Percentiles rank a stretch among this genome's conserved stretches.
Conservation (phyloP, 345 rosid species). For the Balakata baccata region DNA sequence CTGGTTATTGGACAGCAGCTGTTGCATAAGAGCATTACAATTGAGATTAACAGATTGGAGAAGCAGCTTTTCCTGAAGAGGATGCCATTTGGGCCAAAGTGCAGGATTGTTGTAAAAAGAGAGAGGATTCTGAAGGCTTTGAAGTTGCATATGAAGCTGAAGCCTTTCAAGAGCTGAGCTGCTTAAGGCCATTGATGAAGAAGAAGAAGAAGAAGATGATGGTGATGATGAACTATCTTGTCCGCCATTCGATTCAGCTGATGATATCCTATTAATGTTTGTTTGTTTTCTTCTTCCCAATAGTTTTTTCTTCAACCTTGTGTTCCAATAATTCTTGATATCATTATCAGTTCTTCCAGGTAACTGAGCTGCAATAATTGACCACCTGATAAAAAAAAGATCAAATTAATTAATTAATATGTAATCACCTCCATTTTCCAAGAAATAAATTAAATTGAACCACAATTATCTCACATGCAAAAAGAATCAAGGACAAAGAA, state of each 20-base stretch:
- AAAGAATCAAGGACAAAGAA: slow-evolving; percentile 41
- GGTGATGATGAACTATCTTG: slow-evolving; percentile 34
- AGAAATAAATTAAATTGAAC: neutral
- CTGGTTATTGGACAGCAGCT: slow-evolving; percentile 7
- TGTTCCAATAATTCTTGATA: slow-evolving; percentile 96
- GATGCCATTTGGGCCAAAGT: slow-evolving; percentile 75
- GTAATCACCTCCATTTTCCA: neutral
- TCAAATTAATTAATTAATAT: too few relatives aligned
- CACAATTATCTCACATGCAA: neutral
- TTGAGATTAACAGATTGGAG: slow-evolving; percentile 37
- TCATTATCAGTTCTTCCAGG: slow-evolving; percentile 99
- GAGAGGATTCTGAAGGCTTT: slow-evolving; percentile 58
- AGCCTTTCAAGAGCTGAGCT: slow-evolving; percentile 83
- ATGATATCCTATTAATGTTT: slow-evolving; percentile 28
- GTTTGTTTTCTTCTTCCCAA: slow-evolving; percentile 75
- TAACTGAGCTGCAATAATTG: slow-evolving; percentile 95
- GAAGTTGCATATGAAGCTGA: slow-evolving; percentile 92
- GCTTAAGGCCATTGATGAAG: slow-evolving; percentile 49
- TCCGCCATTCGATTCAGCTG: slow-evolving; percentile 15
- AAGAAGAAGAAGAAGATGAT: neutral
- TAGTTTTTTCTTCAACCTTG: slow-evolving; percentile 89
- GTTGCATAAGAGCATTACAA: slow-evolving; percentile 22
- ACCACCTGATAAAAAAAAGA: slow-evolving; percentile 58
- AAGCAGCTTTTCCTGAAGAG: slow-evolving; percentile 44
- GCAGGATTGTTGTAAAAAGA: slow-evolving; percentile 59